Conservation (phyloP, 1,284 basidiomycete genomes). For the Microbotryum violaceum region DNA sequence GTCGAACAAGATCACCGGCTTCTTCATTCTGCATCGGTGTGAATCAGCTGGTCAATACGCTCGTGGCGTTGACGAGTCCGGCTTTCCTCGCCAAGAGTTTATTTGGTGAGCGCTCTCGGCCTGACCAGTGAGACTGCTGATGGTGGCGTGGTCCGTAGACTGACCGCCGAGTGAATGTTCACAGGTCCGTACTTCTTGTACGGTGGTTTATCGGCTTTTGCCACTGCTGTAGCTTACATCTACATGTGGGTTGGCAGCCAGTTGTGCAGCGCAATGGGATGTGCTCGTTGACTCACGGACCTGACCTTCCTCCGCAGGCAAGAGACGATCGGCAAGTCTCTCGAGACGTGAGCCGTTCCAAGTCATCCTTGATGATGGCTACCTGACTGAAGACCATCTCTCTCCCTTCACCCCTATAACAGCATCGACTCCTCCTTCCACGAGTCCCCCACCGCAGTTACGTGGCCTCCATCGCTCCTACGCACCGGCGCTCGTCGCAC, state of each 20-base stretch:
- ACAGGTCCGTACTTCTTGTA: constrained; percentile 16
- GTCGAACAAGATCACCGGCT: constrained; percentile 42
- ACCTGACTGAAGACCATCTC: neutral
- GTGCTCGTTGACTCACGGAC: neutral
- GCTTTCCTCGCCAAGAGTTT: neutral
- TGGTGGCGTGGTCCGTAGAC: constrained; percentile 42
- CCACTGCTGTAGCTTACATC: constrained; percentile 12
- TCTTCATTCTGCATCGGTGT: constrained; percentile 44
- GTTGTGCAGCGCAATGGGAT: too few relatives aligned
- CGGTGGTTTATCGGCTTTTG: constrained; percentile 10
- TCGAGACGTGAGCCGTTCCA: constrained; percentile 14
- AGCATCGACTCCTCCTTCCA: constrained; percentile 23
- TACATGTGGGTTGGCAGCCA: constrained; percentile 10
- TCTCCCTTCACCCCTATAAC: neutral
- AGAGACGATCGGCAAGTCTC: constrained; percentile 10
- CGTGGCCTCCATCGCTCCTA: neutral
- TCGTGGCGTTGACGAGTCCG: constrained; percentile 48
- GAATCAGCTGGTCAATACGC: constrained; percentile 48
- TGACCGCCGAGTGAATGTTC: neutral
- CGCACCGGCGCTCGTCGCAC: neutral
- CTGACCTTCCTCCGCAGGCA: neutral
- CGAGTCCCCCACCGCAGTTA: constrained; percentile 7
- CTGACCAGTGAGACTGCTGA: constrained; percentile 46
- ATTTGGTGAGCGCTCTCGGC: constrained; percentile 39
- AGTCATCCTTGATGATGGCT: neutral